Evolutionary conservation across 441 rosid species (phyloP).

Genomic region (Aleurites moluccanus): DNA sequence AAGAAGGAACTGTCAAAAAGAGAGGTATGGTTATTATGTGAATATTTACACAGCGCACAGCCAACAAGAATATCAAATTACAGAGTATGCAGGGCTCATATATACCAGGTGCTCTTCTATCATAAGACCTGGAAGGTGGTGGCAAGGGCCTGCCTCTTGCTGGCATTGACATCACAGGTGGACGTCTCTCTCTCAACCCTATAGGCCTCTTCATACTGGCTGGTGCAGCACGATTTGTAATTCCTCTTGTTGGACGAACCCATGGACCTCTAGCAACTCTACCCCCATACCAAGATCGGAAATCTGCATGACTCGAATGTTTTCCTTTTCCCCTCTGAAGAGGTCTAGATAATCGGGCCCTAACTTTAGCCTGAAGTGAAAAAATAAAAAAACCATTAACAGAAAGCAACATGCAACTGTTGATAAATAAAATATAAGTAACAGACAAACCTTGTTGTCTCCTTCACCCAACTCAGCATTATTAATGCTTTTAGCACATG

Average conservation of each 20-base stretch:
- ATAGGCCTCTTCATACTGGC: constrained; percentile 56
- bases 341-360: constrained; percentile 94
- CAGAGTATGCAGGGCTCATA: constrained; percentile 18
- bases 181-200: constrained; percentile 70
- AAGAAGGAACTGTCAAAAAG: constrained; percentile 52
- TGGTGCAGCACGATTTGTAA: constrained; percentile 51
- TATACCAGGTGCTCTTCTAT: constrained; percentile 83
- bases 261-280: constrained; percentile 65
- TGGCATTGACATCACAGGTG: constrained; percentile 66
- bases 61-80: constrained; percentile 5
- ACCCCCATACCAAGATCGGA: constrained; percentile 60
- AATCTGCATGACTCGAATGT: constrained; percentile 53
- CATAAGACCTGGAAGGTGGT: constrained; percentile 74
- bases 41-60: neutral
- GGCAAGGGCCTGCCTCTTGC: constrained; percentile 63
- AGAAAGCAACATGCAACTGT: constrained; percentile 8
- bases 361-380: constrained; percentile 84
- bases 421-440: constrained; percentile 13
- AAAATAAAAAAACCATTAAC: constrained; percentile 1
- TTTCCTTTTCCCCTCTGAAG: constrained; percentile 82
- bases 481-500: constrained; percentile 87
- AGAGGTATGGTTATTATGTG: neutral
- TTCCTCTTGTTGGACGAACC: constrained; percentile 61
- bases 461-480: constrained; percentile 90
- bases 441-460: constrained; percentile 59